These are phyloP conservation scores for Aspergillus panamensis DNA, from an alignment of 495 filamentous ascomycete species.

Conservation along the genomic window DNA sequence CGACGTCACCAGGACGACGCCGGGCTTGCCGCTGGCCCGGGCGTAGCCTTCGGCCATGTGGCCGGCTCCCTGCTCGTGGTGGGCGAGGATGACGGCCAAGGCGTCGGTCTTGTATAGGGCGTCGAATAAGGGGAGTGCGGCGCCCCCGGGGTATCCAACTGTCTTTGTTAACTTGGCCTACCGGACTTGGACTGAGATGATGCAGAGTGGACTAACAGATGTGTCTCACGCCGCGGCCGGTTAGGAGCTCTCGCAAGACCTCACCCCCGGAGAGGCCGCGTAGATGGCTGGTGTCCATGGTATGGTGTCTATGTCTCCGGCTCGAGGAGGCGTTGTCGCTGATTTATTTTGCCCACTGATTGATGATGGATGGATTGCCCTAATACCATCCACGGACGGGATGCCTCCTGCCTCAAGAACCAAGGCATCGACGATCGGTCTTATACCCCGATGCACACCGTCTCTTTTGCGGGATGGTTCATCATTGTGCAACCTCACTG, in stretches of 20 bases:
- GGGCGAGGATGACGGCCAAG: conserved; percentile 59
- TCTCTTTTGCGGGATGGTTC: no score
- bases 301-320: no score
- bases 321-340: no score
- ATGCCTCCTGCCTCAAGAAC: no score
- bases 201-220: conserved; percentile 60
- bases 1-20: conserved; percentile 62
- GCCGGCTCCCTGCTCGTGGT: conserved; percentile 62
- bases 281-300: neutral
- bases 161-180: neutral
- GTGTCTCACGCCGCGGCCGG: conserved; percentile 84
- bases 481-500: no score
- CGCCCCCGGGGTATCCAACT: conserved; percentile 48
- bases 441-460: no score
- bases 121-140: conserved; percentile 54
- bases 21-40: conserved; percentile 55
- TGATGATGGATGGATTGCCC: no score
- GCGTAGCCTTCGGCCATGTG: conserved; percentile 68
- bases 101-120: conserved; percentile 59
- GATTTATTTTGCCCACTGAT: no score
- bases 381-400: no score
- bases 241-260: conserved; percentile 99
- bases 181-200: neutral
- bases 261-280: conserved; percentile 62
- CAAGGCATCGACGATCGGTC: no score